Base-by-base conservation (phyloP, 306 rosid species). In the Citrullus colocynthis region DNA sequence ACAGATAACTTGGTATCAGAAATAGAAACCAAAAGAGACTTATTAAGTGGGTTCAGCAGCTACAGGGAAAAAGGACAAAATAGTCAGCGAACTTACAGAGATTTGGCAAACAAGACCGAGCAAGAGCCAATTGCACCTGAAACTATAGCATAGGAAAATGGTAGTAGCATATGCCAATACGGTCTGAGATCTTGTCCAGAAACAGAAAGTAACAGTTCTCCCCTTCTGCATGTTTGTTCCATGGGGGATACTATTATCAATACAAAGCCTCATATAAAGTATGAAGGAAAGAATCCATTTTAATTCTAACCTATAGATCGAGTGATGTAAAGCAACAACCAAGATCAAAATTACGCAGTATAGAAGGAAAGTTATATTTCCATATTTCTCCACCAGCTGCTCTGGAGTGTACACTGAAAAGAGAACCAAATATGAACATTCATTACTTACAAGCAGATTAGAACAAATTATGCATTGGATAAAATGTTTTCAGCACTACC, bases 91-190 rank as follows among this genome's bases (percentile, higher is more conserved):
- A 86, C 96, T 89, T 88, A 95, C 98, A 95, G 98, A 37, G 99
- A 95, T 88, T 95, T 95, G 60, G 99, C 99, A 81, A 95, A 95
- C 88, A 95, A 85, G 72, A 95, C 99, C 16, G 99, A 95, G 88
- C 96, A 92, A 66, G 99, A 95, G 75, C 99, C 99, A 81, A 95
- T 87, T 75, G 96, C 98, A 81, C 99, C 99, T 65, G 99, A 95
- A 84, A 95, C 99, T 84, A 92, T 80, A 77, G 99, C 99, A 82
- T 91, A 95, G 39, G 99, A 95, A 83, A 92, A 95, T 45, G 99
- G 99, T 70, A 95, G 89, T 39, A 89, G 81, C 96, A 87, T 92
- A 81, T 71, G 86, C 99, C 99, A 95, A 82, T 89, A 89, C 54
- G 98, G 87, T 82, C 82, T 86, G 57, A 92, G 92, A 36, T 95